Evolutionary conservation across 352 stramenopile genomes (phyloP), one percentile per base, ranked within the genome.

Genomic region (Phytopythium vexans): DNA sequence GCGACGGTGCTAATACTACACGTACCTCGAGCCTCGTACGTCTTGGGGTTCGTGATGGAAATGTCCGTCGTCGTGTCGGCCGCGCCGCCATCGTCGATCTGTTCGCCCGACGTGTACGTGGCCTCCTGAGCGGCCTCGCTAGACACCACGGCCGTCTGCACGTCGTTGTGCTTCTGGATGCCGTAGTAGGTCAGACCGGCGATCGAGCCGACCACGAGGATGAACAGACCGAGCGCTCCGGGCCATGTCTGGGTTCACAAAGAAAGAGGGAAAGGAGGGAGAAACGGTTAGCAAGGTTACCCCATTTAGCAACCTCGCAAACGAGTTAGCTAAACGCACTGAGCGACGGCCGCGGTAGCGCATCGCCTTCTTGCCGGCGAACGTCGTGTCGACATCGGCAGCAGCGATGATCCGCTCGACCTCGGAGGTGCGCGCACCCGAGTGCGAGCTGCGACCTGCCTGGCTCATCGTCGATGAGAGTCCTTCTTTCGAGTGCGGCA

Each of bases 391-490:
- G 14, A 92, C 78, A 41, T 92, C 81, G 42, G 81, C 81, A 32
- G 81, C 64, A 6, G 81, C 81, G 63, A 92, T 87, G 63, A 92
- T 92, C 43, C 81, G 81, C 71, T 92, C 81, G 43, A 92, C 78
- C 48, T 92, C 81, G 21, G 81, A 92, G 72, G 62, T 86, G 52
- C 81, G 74, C 6, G 61, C 64, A 39, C 54, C 68, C 11, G 74
- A 82, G 53, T 79, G 76, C 31, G 72, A 78, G 50, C 74, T 56
- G 49, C 71, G 60, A 54, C 67, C 67, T 0, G 64, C 68, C 1
- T 46, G 65, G 56, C 63, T 76, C 63, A 76, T 72, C 49, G 7
- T n/a, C 32, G 6, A 43, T 10, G 43, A 9, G 37, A 41, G 21
- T 27, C 21, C 21, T 27, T 27, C 21, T 41, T 14, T 9, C 37